These are phyloP conservation scores for Aspergillus biplanus DNA, from an alignment of 495 filamentous ascomycete species.

Conservation along the genomic window DNA sequence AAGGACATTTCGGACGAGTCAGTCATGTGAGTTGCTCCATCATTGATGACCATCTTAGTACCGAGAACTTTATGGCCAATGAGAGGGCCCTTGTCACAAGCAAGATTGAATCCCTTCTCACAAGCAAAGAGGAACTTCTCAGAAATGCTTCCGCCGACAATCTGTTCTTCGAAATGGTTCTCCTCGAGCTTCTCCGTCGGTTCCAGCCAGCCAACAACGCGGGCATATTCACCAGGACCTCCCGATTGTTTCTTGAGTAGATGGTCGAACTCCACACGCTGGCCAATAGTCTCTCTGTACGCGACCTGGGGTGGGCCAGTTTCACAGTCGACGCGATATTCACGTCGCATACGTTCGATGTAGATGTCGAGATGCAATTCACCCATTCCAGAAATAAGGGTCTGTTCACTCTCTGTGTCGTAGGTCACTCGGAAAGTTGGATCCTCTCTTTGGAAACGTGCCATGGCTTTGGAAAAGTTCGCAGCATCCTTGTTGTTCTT, in stretches of 20 bases:
- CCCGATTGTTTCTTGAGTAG: constrained; percentile 95
- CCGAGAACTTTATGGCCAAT: constrained; percentile 95
- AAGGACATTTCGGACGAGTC: constrained; percentile 99
- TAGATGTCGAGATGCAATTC: constrained; percentile 98
- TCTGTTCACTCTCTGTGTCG: constrained; percentile 88
- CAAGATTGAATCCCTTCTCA: constrained; percentile 89
- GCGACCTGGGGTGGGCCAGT: constrained; percentile 98
- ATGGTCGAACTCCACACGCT: constrained; percentile 82
- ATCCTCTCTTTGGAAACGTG: constrained; percentile 97
- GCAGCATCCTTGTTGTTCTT: constrained; percentile 90
- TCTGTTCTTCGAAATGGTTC: constrained; percentile 84
- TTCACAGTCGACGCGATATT: constrained; percentile 93
- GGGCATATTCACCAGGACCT: constrained; percentile 94
- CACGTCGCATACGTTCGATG: constrained; percentile 95
- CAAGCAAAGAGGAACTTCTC: constrained; percentile 97
- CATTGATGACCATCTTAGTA: constrained; percentile 87
- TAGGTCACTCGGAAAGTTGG: constrained; percentile 96
- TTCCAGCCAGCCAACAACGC: constrained; percentile 92
- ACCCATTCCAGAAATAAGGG: constrained; percentile 98
- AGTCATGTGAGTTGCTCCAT: constrained; percentile 96
- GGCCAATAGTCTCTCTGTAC: constrained; percentile 91
- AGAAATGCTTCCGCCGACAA: constrained; percentile 87
- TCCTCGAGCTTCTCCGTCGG: constrained; percentile 71
- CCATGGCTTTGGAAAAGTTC: constrained; percentile 99
- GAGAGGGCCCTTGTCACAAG: constrained; percentile 86